Evolutionary conservation across 2,329 filamentous ascomycete species (phyloP).

Genomic region (Aspergillus tubingensis): DNA sequence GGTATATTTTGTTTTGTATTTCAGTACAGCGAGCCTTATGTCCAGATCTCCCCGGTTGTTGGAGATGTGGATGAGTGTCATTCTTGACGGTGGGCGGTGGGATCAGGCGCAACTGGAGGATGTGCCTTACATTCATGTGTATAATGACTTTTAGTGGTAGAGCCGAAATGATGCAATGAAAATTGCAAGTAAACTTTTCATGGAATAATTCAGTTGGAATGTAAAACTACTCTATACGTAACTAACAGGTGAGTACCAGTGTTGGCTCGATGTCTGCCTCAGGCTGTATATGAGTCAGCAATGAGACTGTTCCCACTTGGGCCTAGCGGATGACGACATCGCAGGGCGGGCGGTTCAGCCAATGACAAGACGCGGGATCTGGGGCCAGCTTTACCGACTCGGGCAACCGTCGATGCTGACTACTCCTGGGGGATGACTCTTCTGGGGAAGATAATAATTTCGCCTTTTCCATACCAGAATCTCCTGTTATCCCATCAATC

Average conservation of each 20-base stretch:
- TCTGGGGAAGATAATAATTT: constrained; percentile 16
- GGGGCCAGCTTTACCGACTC: constrained; percentile 16
- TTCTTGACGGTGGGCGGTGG: not conserved
- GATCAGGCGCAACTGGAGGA: not conserved
- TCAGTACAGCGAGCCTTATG: not conserved
- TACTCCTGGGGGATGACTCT: constrained; percentile 15
- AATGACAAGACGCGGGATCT: constrained; percentile 11
- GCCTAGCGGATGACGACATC: constrained; percentile 25
- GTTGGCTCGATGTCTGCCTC: constrained; percentile 2
- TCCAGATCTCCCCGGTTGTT: not conserved
- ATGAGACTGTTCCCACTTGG: not conserved
- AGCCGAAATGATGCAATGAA: not conserved
- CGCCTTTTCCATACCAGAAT: constrained; percentile 3
- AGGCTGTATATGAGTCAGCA: constrained; percentile 1
- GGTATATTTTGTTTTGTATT: not conserved
- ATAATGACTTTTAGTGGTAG: not conserved
- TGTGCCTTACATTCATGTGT: constrained; percentile 1
- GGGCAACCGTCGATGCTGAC: constrained; percentile 8
- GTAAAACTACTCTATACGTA: too few relatives aligned
- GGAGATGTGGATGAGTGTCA: not conserved
- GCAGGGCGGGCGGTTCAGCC: constrained; percentile 4
- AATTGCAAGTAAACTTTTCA: not conserved
- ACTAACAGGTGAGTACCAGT: too few relatives aligned
- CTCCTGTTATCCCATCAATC: constrained; percentile 1
- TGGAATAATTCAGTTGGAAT: too few relatives aligned